phyloP scores from a whole-genome alignment of 129 eudicot genomes.

The Helianthus annuus region DNA sequence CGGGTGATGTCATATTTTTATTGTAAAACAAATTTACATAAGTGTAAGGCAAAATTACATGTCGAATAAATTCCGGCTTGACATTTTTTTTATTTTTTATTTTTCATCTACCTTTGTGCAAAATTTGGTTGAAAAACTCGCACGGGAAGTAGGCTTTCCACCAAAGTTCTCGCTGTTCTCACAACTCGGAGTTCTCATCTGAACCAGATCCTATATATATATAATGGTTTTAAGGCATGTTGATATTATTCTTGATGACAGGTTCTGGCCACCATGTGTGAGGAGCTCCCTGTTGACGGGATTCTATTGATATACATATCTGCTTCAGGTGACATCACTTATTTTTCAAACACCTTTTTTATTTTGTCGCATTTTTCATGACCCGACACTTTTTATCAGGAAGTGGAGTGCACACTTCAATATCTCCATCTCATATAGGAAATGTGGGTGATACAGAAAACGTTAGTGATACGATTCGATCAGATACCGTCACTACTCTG shows the following conservation, averaged over 20 bases:
- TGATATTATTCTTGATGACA: conserved; percentile 24
- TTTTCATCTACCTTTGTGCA: too few relatives aligned
- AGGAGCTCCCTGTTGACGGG: conserved; percentile 80
- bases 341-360: background rate
- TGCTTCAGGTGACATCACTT: conserved; percentile 45
- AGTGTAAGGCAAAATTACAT: too few relatives aligned
- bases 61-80: too few relatives aligned
- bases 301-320: conserved; percentile 66
- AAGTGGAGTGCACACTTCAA: conserved; percentile 33
- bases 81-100: too few relatives aligned
- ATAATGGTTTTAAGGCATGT: background rate
- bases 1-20: too few relatives aligned
- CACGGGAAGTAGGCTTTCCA: too few relatives aligned
- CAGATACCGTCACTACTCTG: conserved; percentile 36
- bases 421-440: conserved; percentile 44
- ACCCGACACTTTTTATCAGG: conserved; percentile 38
- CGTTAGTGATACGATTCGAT: conserved; percentile 31
- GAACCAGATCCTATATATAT: background rate
- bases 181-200: too few relatives aligned
- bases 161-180: too few relatives aligned
- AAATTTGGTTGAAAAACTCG: too few relatives aligned
- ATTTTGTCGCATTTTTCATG: background rate
- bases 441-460: conserved; percentile 35
- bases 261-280: conserved; percentile 76
- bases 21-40: too few relatives aligned